Base-by-base conservation (phyloP, 257 asterid genomes). In the Cordia subcordata region DNA sequence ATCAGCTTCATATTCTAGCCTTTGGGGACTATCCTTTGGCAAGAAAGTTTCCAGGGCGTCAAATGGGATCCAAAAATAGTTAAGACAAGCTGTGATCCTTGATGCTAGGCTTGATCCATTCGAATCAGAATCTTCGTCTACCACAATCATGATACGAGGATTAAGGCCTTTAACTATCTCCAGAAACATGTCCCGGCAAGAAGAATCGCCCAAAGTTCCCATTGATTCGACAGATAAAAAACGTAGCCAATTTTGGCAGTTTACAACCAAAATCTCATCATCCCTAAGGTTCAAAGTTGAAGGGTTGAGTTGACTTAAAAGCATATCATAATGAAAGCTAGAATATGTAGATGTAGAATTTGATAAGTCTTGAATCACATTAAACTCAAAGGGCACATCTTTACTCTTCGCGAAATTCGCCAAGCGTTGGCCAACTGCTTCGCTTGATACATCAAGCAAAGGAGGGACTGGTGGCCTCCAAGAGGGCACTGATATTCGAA, bases 51-150 rank as follows among this genome's bases (percentile, higher is more conserved):
- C 93, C 13, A 83, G 55, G 6, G 93, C 86, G 21, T 88, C 96
- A 52, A 83, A 88, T 4, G 93, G 95, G 55, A 88, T 88, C 94
- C 95, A 88, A 47, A 88, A 54, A 59, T 88, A 88, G 71, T 88
- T 88, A 69, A 88, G 85, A 50, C 85, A 79, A 0, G 90, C 15
- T 0, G 82, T 61, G 45, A 88, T 74, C 58, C 95, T 81, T 23
- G 87, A 72, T 1, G 78, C 72, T 1, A 88, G 70, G 17, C 23
- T 69, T 4, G 72, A 47, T 6, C 66, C 19, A 1, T 85, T 84
- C 8, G 82, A 51, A 40, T 85, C 87, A 1, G 83, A 82, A 44
- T 88, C 96, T 63, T 88, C 94, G 10, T 88, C 96, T 1, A 85
- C 87, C 10, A 82, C 46, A 0, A 81, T 76, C 21, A 82, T 54